phyloP scores from a whole-genome alignment of 2,329 filamentous ascomycete species.

The Aspergillus quadricinctus region DNA sequence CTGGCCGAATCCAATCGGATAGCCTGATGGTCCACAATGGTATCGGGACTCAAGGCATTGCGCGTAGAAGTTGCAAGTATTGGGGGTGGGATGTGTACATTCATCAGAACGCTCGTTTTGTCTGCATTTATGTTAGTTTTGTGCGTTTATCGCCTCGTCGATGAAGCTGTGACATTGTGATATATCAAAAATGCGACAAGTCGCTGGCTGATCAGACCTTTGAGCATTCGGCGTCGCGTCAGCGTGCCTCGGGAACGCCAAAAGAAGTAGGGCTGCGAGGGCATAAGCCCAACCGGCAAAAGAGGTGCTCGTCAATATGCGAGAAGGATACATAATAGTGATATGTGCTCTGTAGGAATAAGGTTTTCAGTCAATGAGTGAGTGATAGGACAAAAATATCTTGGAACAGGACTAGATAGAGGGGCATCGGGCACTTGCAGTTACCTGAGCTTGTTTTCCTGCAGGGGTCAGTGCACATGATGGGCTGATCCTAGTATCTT shows the following conservation, averaged over 20 bases:
- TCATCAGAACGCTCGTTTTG: background rate
- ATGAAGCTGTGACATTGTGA: no score
- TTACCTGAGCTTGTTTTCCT: background rate
- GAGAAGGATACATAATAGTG: background rate
- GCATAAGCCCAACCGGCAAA: background rate
- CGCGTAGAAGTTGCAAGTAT: conserved; percentile 25
- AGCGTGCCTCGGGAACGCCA: background rate
- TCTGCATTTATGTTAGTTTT: background rate
- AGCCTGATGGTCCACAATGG: conserved; percentile 21
- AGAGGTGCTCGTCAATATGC: background rate
- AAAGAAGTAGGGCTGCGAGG: background rate
- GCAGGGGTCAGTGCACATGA: background rate
- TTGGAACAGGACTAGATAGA: background rate
- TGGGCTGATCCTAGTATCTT: background rate
- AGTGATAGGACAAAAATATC: background rate
- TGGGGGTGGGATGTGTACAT: conserved; percentile 9
- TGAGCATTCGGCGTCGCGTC: background rate
- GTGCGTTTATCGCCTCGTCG: background rate
- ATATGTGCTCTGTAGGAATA: background rate
- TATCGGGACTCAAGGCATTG: conserved; percentile 18
- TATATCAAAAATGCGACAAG: no score
- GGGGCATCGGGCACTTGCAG: background rate
- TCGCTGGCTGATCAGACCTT: background rate
- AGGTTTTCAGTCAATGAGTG: background rate
- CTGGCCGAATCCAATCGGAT: conserved; percentile 28